Evolutionary conservation across 352 stramenopile species (phyloP), one percentile per base, ranked within the genome.

Genomic region (Globisporangium sylvaticum): DNA sequence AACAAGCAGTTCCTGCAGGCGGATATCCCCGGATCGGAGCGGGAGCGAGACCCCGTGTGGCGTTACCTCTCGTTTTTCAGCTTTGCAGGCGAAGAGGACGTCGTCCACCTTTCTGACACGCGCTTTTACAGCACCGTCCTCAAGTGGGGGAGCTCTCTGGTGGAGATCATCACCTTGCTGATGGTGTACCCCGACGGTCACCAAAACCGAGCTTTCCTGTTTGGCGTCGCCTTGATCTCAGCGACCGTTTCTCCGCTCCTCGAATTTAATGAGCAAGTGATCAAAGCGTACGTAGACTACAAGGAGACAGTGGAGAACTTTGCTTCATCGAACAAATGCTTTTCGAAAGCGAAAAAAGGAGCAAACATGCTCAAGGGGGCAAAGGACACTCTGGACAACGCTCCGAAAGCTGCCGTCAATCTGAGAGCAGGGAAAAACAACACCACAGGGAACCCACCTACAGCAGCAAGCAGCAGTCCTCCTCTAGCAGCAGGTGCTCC

Each of bases 1-100:
- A 87, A 87, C 44, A 74, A 73, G 31, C 67, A 87, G 59, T 89
- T 89, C 48, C 24, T 89, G 20, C 81, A 89, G 56, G 77, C 79
- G 7, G 79, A 87, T 32, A 86, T 81, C 29, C 73, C 79, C 4
- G 81, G 84, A 18, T 86, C 77, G 0, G 81, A 89, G 58, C 73
- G 81, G 5, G 77, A 85, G n/a, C 70, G 71, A 29, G 70, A 84
- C 20, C 77, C 80, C 0, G 73, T 84, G 32, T 88, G 80, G 80
- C 74, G 78, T 0, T 84, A 86, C 57, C 62, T 73, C 44, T 70
- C 63, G 6, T 1, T 29, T 12, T 62, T 84, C 27, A 71, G 48
- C 5, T 78, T 84, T 27, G 34, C 66, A 6, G 74, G 74, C 4
- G 79, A 86, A 69, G 77, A 87, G 9, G 72, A 87, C 29, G 79